Conservation (phyloP, 2,329 filamentous ascomycete genomes). For the Lachnellula subtilissima region DNA sequence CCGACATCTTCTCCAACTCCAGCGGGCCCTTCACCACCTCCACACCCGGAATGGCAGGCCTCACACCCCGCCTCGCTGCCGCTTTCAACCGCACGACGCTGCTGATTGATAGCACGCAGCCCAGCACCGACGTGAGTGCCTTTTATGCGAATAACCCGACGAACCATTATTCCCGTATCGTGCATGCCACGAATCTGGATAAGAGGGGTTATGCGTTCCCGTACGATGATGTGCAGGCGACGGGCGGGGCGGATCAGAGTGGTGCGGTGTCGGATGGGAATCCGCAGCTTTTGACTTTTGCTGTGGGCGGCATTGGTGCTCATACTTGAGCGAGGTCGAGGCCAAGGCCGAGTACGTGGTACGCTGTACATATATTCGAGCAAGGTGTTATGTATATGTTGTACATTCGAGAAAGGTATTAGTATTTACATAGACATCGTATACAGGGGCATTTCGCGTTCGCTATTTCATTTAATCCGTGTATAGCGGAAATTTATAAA, state of each 20-base stretch:
- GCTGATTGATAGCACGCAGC: slow-evolving; percentile 42
- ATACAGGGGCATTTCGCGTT: no score
- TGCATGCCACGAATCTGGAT: slow-evolving; percentile 57
- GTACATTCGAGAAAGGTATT: no score
- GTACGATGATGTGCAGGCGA: slow-evolving; percentile 62
- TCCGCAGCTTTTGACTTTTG: slow-evolving; percentile 15
- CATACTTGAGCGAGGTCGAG: background rate
- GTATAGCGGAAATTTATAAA: no score
- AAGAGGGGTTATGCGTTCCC: slow-evolving; percentile 61
- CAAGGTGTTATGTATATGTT: no score
- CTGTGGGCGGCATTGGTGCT: slow-evolving; percentile 10
- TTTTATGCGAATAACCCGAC: slow-evolving; percentile 53
- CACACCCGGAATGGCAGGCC: slow-evolving; percentile 15
- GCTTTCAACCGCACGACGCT: slow-evolving; percentile 26
- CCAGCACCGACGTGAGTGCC: slow-evolving; percentile 38
- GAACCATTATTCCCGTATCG: slow-evolving; percentile 59
- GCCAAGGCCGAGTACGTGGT: no score
- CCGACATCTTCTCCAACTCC: slow-evolving; percentile 63
- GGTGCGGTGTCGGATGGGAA: slow-evolving; percentile 53
- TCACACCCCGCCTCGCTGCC: slow-evolving; percentile 22
- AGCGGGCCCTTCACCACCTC: slow-evolving; percentile 52
- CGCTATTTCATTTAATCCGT: no score
- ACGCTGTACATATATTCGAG: no score
- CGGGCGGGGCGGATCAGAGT: slow-evolving; percentile 53
- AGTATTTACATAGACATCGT: no score